Evolutionary conservation across 2,329 filamentous ascomycete genomes (phyloP), one percentile per base, ranked within the genome.

Genomic region (Pseudocercospora eumusae): DNA sequence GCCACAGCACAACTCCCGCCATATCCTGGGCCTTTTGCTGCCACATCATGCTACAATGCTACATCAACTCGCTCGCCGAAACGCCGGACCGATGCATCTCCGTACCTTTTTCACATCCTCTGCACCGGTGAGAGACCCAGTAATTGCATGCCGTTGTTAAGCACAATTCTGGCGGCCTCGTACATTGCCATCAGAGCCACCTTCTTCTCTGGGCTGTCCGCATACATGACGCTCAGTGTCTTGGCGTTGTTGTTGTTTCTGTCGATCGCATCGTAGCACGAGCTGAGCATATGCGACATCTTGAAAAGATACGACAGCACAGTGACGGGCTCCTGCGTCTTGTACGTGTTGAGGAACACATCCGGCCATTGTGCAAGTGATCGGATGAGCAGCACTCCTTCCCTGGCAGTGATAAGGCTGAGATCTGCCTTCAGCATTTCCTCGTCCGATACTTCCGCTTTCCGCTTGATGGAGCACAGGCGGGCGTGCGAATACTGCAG

Each of bases 351-450:
- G 72, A 88, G 82, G 62, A 96, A 86, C 4, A 92, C 89, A 70
- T 96, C 92, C 2, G 92, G 92, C 84, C 90, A 96, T 73, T 92
- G 89, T 8, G 88, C 84, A n/a, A 96, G 83, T 50, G 90, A 82
- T 31, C 92, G 86, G 66, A 92, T 83, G 42, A 93, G 82, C 70
- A 92, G 87, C 53, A 87, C 76, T 21, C 90, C 91, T 72, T 92
- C 89, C 42, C 84, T 79, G 77, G 92, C 90, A 0, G 81, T 86
- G 28, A 93, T 83, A 45, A 92, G 83, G 10, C 82, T 82, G 56
- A 90, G 79, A 74, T 93, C 85, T 20, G 89, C 88, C 11, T 77
- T 79, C 10, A 80, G 78, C 28, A 93, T 80, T 9, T 89, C 85
- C 21, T 68, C 64, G 57, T 84, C 82, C 3, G 75, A 64, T 2